Conservation (phyloP, 2,329 filamentous ascomycete genomes). For the Sclerotinia subarctica region DNA sequence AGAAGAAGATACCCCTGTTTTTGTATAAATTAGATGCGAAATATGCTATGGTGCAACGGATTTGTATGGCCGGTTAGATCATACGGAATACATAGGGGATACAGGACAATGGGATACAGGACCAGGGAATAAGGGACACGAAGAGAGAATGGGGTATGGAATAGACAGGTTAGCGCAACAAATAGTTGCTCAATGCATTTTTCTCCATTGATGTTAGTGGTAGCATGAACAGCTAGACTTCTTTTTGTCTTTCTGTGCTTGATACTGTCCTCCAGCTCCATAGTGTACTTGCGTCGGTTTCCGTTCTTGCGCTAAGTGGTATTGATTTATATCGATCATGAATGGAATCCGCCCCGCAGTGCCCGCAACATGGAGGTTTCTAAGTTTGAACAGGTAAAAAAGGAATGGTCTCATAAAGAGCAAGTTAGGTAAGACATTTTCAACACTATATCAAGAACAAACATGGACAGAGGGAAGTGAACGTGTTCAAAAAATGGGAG, state of each 20-base stretch:
- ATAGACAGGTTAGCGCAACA: not conserved
- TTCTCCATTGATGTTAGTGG: not conserved
- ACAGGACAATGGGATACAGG: not conserved
- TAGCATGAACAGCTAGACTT: not conserved
- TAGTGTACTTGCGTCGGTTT: too few species aligned
- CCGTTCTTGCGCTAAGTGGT: too few species aligned
- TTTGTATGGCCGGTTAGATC: not conserved
- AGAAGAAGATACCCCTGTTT: slow-evolving; percentile 18
- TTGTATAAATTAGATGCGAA: not conserved
- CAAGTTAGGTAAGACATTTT: not conserved
- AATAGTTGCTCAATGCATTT: not conserved
- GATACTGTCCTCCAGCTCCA: too few species aligned
- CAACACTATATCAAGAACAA: not conserved
- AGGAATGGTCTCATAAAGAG: not conserved
- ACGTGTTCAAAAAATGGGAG: not conserved
- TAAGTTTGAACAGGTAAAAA: not conserved
- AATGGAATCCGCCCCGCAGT: too few species aligned
- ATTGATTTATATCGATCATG: not conserved
- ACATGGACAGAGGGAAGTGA: not conserved
- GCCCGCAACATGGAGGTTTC: not conserved
- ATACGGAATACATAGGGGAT: not conserved
- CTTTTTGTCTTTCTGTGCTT: not conserved
- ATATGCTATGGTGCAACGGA: not conserved
- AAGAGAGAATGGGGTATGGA: not conserved
- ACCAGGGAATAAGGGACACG: not conserved